phyloP scores from a whole-genome alignment of 1,284 basidiomycete genomes.

The Sporisorium exsertum region DNA sequence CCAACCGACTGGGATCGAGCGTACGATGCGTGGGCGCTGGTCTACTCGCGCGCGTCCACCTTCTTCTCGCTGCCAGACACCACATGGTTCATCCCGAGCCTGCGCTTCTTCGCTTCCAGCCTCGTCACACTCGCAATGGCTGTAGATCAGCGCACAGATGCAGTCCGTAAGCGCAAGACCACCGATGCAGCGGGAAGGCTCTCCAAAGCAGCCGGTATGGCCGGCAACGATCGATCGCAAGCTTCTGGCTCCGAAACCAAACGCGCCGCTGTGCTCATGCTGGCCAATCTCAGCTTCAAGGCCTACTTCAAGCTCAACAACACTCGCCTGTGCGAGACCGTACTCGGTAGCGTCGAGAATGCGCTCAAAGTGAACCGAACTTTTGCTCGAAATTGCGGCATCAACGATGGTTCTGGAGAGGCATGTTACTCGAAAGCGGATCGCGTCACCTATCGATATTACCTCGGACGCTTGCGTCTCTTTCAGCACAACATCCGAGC shows the following conservation, averaged over 20 bases:
- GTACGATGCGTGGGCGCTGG: slow-evolving; percentile 58
- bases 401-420: slow-evolving; percentile 54
- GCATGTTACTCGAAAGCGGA: slow-evolving; percentile 69
- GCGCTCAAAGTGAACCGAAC: slow-evolving; percentile 64
- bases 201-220: slow-evolving; percentile 63
- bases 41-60: slow-evolving; percentile 61
- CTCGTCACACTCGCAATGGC: slow-evolving; percentile 43
- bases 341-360: slow-evolving; percentile 70
- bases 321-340: slow-evolving; percentile 71
- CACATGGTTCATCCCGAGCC: slow-evolving; percentile 64
- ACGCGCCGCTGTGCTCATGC: slow-evolving; percentile 62
- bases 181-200: slow-evolving; percentile 66
- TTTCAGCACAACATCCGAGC: slow-evolving; percentile 70
- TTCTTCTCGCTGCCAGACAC: slow-evolving; percentile 66
- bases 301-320: slow-evolving; percentile 70
- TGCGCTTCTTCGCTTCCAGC: slow-evolving; percentile 52
- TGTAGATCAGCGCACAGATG: slow-evolving; percentile 40
- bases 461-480: slow-evolving; percentile 70
- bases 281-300: slow-evolving; percentile 66
- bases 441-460: slow-evolving; percentile 70
- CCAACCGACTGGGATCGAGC: slow-evolving; percentile 36
- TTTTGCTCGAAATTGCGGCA: slow-evolving; percentile 23
- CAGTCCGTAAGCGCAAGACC: slow-evolving; percentile 53
- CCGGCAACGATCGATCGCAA: slow-evolving; percentile 65
- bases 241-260: slow-evolving; percentile 57